phyloP scores from a whole-genome alignment of 257 asterid genomes.

The Rubia yunnanensis region DNA sequence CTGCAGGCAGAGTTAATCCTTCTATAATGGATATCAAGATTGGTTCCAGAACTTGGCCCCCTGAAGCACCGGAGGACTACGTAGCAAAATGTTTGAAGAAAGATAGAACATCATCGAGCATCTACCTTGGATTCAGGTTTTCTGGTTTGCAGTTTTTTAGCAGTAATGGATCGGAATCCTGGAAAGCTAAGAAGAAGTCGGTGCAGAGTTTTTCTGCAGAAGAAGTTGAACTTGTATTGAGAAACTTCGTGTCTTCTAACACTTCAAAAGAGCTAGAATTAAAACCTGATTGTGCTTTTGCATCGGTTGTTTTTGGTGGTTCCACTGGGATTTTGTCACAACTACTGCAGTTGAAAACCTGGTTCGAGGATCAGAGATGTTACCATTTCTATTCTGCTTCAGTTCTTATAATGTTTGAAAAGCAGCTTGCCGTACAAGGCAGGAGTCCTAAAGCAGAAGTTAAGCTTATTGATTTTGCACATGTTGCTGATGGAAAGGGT shows the following conservation, averaged over 20 bases:
- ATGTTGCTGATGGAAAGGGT: conserved; percentile 62
- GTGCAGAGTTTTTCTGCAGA: conserved; percentile 44
- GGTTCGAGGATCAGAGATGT: conserved; percentile 85
- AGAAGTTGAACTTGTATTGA: conserved; percentile 42
- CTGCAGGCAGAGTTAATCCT: conserved; percentile 36
- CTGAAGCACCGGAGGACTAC: conserved; percentile 54
- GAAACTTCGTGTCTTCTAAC: conserved; percentile 57
- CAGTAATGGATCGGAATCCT: conserved; percentile 34
- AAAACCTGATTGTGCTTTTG: conserved; percentile 67
- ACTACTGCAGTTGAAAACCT: conserved; percentile 68
- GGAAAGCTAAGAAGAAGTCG: conserved; percentile 51
- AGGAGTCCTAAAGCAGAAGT: conserved; percentile 48
- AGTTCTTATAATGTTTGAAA: conserved; percentile 59
- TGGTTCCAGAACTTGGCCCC: conserved; percentile 84
- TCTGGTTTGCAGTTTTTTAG: conserved; percentile 61
- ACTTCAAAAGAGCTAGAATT: conserved; percentile 18
- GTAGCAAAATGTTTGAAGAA: conserved; percentile 57
- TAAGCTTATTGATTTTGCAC: conserved; percentile 82
- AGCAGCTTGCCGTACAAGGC: conserved; percentile 42
- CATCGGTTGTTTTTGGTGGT: conserved; percentile 74
- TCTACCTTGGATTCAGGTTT: conserved; percentile 62
- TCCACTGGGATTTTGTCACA: conserved; percentile 67
- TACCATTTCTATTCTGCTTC: conserved; percentile 76
- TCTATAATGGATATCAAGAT: conserved; percentile 84
- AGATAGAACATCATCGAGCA: conserved; percentile 57